These are phyloP conservation scores for Raddia guianensis DNA, from an alignment of 176 grass and related monocot species.

Conservation along the genomic window DNA sequence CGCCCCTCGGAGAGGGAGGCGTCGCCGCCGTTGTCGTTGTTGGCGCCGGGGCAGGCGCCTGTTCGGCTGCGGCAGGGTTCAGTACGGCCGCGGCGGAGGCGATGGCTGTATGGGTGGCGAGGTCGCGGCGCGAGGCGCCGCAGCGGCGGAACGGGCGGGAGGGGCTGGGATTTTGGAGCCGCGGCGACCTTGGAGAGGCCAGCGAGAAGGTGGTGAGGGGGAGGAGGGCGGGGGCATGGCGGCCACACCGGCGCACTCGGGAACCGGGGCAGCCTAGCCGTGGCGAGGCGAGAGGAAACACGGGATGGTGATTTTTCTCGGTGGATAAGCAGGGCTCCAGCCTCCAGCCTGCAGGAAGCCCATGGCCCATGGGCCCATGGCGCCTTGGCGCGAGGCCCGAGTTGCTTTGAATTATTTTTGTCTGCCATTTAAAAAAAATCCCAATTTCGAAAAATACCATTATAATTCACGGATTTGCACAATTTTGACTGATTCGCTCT, in stretches of 20 bases:
- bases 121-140: slow-evolving; percentile 57
- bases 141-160: slow-evolving; percentile 1
- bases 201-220: slow-evolving; percentile 31
- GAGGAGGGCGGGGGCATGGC: slow-evolving; percentile 69
- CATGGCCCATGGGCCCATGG: too few species aligned
- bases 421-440: too few species aligned
- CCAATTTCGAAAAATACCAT: too few species aligned
- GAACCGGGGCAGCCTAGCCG: slow-evolving; percentile 19
- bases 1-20: not conserved
- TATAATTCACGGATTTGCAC: too few species aligned
- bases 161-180: slow-evolving; percentile 17
- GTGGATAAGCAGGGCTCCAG: slow-evolving; percentile 27
- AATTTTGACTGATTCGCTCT: too few species aligned
- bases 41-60: slow-evolving; percentile 14
- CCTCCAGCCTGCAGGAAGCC: too few species aligned
- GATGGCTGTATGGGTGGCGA: slow-evolving; percentile 45
- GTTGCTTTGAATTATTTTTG: too few species aligned
- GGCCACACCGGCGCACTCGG: slow-evolving; percentile 26
- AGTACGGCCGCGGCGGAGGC: slow-evolving; percentile 39
- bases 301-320: not conserved
- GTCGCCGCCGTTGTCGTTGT: not conserved
- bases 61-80: slow-evolving; percentile 40
- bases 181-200: slow-evolving; percentile 35
- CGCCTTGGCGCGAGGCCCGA: too few species aligned
- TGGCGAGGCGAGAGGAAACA: slow-evolving; percentile 19